A percentile compares a stretch with the other conserved stretches of the same genome.
Conservation (phyloP, 139 green algal genomes). For the Coelastrella sp. region DNA sequence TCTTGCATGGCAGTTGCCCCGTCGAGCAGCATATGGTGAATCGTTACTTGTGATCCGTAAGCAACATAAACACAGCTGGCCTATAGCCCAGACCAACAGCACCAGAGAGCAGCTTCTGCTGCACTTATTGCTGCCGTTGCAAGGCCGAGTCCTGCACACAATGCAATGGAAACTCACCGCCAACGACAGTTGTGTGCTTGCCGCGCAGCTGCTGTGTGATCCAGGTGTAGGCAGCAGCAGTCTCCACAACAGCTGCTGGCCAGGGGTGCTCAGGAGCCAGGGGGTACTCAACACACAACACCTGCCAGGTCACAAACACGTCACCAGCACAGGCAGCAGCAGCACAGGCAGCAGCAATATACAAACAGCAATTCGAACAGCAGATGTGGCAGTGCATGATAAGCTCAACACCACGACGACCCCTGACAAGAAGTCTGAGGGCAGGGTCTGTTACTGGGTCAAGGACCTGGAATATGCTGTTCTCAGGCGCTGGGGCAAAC, state of each 20-base stretch:
- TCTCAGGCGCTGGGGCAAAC: too few species aligned
- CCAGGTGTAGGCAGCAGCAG: constrained; percentile 3
- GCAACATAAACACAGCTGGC: too few species aligned
- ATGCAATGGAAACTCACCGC: not conserved
- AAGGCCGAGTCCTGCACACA: not conserved
- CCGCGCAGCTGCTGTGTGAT: constrained; percentile 3
- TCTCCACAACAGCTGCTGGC: constrained; percentile 14
- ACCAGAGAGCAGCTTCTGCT: too few species aligned
- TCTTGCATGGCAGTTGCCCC: too few species aligned
- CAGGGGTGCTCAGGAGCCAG: constrained; percentile 12
- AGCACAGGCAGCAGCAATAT: constrained; percentile 5
- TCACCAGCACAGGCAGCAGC: not conserved
- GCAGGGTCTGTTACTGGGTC: too few species aligned
- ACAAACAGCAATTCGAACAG: not conserved
- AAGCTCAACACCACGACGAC: too few species aligned
- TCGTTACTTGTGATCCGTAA: too few species aligned
- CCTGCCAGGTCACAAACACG: not conserved
- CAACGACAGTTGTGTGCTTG: not conserved
- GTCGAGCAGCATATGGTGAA: too few species aligned
- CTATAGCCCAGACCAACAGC: too few species aligned
- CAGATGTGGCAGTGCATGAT: too few species aligned
- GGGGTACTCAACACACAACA: constrained; percentile 33
- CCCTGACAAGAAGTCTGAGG: too few species aligned
- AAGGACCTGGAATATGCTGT: too few species aligned
- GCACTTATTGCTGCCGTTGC: not conserved